Conservation (phyloP, 371 early-diverging fungal genomes). For the Mucor saturninus region DNA sequence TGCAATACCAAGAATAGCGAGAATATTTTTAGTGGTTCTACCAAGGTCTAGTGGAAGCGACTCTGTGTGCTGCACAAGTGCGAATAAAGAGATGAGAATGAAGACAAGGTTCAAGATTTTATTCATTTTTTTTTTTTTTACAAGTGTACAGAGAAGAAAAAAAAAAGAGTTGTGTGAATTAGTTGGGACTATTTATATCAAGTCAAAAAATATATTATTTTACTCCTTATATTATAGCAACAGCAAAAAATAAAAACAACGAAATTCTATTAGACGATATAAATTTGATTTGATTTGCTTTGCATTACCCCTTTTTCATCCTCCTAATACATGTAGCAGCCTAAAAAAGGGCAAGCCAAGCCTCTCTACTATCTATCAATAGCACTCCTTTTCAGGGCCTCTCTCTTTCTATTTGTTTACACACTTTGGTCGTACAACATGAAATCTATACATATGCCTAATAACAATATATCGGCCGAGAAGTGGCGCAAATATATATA, state of each 20-base stretch:
- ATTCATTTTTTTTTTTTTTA: constrained; percentile 11
- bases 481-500: neutral
- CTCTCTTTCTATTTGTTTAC: neutral
- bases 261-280: constrained; percentile 2
- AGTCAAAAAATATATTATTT: neutral
- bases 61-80: constrained; percentile 5
- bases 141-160: neutral
- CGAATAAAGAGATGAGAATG: constrained; percentile 2
- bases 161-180: neutral
- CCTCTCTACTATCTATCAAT: neutral
- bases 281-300: constrained; percentile 14
- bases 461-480: neutral
- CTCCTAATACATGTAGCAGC: constrained; percentile 3
- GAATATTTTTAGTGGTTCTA: neutral
- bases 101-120: constrained; percentile 9
- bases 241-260: neutral
- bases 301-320: constrained; percentile 10
- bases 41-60: constrained; percentile 14
- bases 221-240: constrained; percentile 1
- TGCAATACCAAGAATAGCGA: constrained; percentile 21
- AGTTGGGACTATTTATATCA: neutral
- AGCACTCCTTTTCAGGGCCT: neutral
- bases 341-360: neutral
- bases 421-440: too few relatives aligned
- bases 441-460: neutral